phyloP scores from a whole-genome alignment of 2,329 filamentous ascomycete genomes.

The Colletotrichum sp. region DNA sequence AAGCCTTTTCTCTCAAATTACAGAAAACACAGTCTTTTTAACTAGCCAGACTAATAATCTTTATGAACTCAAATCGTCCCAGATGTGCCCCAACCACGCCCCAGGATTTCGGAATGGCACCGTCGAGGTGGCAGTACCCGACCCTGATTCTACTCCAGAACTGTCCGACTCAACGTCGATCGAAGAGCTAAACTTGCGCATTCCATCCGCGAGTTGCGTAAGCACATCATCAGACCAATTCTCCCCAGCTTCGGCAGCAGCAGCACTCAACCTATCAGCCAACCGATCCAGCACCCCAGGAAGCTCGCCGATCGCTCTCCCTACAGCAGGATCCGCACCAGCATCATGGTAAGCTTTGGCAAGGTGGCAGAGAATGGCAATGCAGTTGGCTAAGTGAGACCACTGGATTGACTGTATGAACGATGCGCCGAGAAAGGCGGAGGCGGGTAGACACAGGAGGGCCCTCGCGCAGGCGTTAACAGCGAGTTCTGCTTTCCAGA shows the following conservation, averaged over 20 bases:
- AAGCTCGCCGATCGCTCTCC: not conserved
- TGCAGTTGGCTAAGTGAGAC: not conserved
- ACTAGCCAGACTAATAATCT: accelerated
- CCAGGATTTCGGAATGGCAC: not conserved
- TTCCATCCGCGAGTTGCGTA: not conserved
- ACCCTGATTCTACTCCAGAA: not conserved
- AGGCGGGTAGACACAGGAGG: not conserved
- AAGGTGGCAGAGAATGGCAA: not conserved
- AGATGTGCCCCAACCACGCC: not conserved
- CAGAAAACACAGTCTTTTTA: accelerated
- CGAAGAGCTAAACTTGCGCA: not conserved
- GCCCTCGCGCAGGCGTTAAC: not conserved
- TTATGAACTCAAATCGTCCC: not conserved
- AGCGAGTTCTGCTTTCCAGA: not conserved
- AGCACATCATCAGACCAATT: accelerated
- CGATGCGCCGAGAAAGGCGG: not conserved
- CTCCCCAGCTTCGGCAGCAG: not conserved
- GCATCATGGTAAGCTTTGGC: accelerated
- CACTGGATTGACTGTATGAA: not conserved
- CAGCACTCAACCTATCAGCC: accelerated
- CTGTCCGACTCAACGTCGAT: not conserved
- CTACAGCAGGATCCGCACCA: not conserved
- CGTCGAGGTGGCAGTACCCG: accelerated
- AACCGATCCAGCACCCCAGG: accelerated
- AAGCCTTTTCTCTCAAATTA: too few relatives aligned